A percentile compares a stretch with the other conserved stretches of the same genome.
These are phyloP conservation scores for Colletotrichum siamense DNA, from an alignment of 2,329 filamentous ascomycete species.

Conservation along the genomic window DNA sequence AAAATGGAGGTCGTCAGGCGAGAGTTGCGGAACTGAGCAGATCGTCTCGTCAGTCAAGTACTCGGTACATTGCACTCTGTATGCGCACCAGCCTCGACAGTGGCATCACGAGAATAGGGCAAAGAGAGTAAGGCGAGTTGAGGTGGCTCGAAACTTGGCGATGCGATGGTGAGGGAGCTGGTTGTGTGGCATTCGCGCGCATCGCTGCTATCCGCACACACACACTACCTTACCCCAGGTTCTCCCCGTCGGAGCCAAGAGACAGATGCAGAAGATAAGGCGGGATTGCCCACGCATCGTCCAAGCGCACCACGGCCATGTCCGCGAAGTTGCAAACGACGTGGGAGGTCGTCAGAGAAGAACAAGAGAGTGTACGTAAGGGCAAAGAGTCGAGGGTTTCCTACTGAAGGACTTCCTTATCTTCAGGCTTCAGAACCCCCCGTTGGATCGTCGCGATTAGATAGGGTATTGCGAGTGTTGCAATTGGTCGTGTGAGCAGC, in stretches of 20 bases:
- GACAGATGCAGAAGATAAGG: neutral
- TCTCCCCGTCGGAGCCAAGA: neutral
- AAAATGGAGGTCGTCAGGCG: constrained; percentile 1
- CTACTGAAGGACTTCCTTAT: constrained; percentile 1
- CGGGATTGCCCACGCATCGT: neutral
- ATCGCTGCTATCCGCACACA: neutral
- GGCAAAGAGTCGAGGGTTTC: neutral
- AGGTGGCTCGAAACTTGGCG: neutral
- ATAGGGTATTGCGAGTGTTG: neutral
- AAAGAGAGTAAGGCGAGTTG: neutral
- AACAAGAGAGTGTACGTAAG: neutral
- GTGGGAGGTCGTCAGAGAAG: neutral
- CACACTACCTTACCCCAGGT: neutral
- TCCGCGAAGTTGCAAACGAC: constrained; percentile 1
- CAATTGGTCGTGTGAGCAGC: neutral
- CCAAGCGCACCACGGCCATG: neutral
- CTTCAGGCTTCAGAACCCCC: neutral
- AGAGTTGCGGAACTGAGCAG: neutral
- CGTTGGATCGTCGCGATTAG: neutral
- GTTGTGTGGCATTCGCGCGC: neutral
- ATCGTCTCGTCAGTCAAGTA: neutral
- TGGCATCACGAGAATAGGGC: no score
- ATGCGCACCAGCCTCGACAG: neutral
- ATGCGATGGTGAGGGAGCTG: neutral
- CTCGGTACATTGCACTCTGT: neutral